Evolutionary conservation across 2,329 filamentous ascomycete genomes (phyloP).

Genomic region (Trichoderma gracile): DNA sequence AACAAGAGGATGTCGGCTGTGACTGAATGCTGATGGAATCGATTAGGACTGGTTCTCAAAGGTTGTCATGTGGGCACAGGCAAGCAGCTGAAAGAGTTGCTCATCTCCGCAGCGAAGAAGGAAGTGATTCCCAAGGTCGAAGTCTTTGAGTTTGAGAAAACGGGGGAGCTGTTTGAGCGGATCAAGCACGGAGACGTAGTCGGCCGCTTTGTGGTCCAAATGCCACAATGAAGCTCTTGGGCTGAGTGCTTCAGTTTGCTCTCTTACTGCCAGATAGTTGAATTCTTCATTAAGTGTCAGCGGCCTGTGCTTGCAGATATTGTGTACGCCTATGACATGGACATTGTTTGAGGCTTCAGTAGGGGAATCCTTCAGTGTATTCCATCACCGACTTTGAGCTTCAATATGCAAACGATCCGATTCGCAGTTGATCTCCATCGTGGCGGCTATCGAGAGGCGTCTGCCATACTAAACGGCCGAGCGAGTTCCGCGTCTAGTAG

Average conservation of each 20-base stretch:
- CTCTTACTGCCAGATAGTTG: background rate
- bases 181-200: constrained; percentile 3
- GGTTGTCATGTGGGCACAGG: background rate
- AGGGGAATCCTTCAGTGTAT: too few relatives aligned
- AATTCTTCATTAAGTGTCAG: too few relatives aligned
- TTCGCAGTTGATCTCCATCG: too few relatives aligned
- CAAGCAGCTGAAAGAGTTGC: background rate
- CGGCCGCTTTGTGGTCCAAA: constrained; percentile 1
- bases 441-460: too few relatives aligned
- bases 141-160: background rate
- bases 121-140: constrained; percentile 5
- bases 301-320: too few relatives aligned
- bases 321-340: too few relatives aligned
- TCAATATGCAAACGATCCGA: too few relatives aligned
- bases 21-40: background rate
- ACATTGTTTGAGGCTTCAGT: too few relatives aligned
- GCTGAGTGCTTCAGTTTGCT: background rate
- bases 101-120: constrained; percentile 2
- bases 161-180: constrained; percentile 1
- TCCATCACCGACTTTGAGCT: too few relatives aligned
- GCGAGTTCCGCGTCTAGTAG: too few relatives aligned
- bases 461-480: too few relatives aligned
- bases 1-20: fast-evolving
- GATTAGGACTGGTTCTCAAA: background rate
- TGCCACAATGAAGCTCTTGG: background rate